Percentiles rank a stretch among this genome's conserved stretches.
phyloP scores from a whole-genome alignment of 345 rosid genomes.

The Microcos paniculata region DNA sequence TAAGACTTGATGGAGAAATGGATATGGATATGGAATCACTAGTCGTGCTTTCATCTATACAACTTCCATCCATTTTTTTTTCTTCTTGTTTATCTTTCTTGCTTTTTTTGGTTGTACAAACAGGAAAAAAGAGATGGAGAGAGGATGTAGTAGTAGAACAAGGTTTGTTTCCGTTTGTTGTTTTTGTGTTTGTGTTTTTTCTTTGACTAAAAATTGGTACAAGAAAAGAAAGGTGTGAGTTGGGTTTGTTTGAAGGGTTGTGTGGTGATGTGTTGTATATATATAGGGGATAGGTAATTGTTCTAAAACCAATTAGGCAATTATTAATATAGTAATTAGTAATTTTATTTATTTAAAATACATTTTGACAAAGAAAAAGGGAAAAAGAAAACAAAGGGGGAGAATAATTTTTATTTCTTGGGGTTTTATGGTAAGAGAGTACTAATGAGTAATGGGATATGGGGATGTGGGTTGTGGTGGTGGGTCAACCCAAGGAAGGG shows the following conservation, averaged over 20 bases:
- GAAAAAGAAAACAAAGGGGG: neutral
- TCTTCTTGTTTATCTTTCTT: neutral
- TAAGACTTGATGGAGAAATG: conserved; percentile 28
- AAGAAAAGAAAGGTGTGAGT: neutral
- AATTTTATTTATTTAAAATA: neutral
- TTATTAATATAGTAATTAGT: neutral
- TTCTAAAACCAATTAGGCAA: neutral
- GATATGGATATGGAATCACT: conserved; percentile 41
- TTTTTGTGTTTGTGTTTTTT: conserved; percentile 2
- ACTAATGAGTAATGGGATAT: conserved; percentile 7
- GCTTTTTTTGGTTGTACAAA: conserved; percentile 7
- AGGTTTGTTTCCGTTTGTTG: neutral
- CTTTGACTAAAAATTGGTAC: neutral
- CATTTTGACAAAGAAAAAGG: neutral
- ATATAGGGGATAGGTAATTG: conserved; percentile 7
- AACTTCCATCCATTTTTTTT: conserved; percentile 49
- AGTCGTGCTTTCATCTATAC: conserved; percentile 55
- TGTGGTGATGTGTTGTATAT: conserved; percentile 9
- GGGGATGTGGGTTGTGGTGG: conserved; percentile 23
- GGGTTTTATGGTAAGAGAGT: neutral
- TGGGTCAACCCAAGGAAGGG: conserved; percentile 31
- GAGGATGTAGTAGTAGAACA: neutral
- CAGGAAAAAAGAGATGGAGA: neutral
- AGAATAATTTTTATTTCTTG: no score
- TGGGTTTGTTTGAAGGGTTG: conserved; percentile 12